Evolutionary conservation across 2,329 filamentous ascomycete genomes (phyloP).

Genomic region (Fusarium pseudoanthophilum): DNA sequence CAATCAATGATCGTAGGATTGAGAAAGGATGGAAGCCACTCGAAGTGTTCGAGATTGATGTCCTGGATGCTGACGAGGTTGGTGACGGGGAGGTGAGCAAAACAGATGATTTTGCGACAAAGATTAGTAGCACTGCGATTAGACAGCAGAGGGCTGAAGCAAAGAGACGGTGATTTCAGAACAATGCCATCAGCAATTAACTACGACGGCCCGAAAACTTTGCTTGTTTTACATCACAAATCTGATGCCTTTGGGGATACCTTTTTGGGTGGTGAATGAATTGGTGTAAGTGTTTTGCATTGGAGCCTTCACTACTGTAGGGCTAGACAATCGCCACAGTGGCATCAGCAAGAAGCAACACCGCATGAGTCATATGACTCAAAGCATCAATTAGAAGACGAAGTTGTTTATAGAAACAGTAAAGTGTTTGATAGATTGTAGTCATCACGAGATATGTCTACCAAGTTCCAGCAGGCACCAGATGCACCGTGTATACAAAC

Average conservation of each 20-base stretch:
- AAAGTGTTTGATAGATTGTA: not conserved
- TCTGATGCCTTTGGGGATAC: not conserved
- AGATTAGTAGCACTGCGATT: constrained; percentile 60
- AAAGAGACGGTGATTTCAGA: not conserved
- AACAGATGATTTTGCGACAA: constrained; percentile 75
- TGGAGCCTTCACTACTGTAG: not conserved
- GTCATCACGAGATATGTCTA: not conserved
- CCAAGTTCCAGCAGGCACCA: constrained; percentile 30
- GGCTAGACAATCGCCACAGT: not conserved
- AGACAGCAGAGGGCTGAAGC: not conserved
- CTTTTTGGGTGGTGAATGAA: not conserved
- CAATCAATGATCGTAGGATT: constrained; percentile 84
- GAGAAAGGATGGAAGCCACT: constrained; percentile 81
- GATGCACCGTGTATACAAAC: constrained; percentile 4
- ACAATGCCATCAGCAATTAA: not conserved
- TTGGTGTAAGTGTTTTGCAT: not conserved
- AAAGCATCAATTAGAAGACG: too few relatives aligned
- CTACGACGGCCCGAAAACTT: fast-evolving
- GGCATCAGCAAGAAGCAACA: not conserved
- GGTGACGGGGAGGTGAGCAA: constrained; percentile 52
- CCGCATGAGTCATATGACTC: not conserved
- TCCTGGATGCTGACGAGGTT: constrained; percentile 71
- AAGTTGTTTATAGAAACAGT: not conserved
- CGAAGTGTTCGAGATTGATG: constrained; percentile 88
- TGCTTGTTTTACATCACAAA: not conserved